Base-by-base conservation (phyloP, 129 eudicot genomes). In the Chrysanthemum makinoi region DNA sequence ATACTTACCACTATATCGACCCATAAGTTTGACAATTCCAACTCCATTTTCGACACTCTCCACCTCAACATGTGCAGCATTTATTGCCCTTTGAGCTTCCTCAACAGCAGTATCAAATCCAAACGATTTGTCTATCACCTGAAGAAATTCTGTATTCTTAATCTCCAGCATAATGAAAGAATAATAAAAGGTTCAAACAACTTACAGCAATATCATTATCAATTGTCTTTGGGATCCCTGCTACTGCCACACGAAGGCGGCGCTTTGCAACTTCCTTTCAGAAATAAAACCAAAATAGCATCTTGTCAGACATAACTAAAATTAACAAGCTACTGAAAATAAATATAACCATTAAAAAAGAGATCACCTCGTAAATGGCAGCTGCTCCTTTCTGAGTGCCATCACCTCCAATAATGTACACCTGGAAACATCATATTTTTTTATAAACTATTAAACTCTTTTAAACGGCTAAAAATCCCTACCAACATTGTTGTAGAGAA, bases 21-120 rank as follows among this genome's bases (percentile, higher is more conserved):
- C 97, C 97, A 90, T 90, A 73, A 90, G 95, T 80, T 90, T 90
- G 66, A 90, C 97, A 56, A 90, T 85, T 52, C 97, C 97, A 73
- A 90, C 85, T 75, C 97, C 91, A 82, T 90, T 90, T 73, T 90
- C 91, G 22, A 87, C 88, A 70, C 97, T 87, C 83, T 90, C 97
- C 75, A 87, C 98, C 79, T 93, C 98, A 74, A 93, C 96, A 77
- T 93, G 96, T 50, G 98, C 96, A 75, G 98, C 96, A 82, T 93
- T 93, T 74, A 93, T 93, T 76, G 98, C 98, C 77, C 98, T 81
- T 64, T 93, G 98, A 81, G 96, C 98, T 83, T 93, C 98, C 81
- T 93, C 98, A 48, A 93, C 98, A 80, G 98, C 98, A 65, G 96
- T 93, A 80, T 93, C 98, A 74, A 93, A 93, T 30, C 98, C 96